phyloP scores from a whole-genome alignment of 2,329 filamentous ascomycete genomes.

The Coniochaeta sp. region DNA sequence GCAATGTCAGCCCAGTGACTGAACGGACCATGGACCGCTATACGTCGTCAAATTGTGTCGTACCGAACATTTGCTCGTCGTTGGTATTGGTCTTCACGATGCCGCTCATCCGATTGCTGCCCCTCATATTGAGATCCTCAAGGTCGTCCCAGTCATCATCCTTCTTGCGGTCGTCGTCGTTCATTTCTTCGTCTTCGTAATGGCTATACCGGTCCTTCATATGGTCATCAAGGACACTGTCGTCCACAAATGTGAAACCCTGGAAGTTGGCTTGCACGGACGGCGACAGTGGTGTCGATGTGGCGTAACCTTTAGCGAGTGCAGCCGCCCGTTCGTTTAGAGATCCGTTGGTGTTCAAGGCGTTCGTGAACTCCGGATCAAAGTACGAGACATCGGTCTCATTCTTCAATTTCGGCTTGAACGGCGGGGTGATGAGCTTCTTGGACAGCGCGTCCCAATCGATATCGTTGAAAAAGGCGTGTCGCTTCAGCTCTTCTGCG shows the following conservation, averaged over 20 bases:
- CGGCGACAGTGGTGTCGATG: conserved; percentile 86
- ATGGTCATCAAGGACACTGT: conserved; percentile 86
- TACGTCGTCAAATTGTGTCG: conserved; percentile 58
- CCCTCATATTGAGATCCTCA: conserved; percentile 43
- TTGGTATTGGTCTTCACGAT: conserved; percentile 48
- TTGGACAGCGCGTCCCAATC: conserved; percentile 83
- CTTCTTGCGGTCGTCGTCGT: conserved; percentile 38
- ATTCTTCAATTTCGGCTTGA: conserved; percentile 95
- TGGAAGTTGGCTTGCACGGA: conserved; percentile 98
- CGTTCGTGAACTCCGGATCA: conserved; percentile 96
- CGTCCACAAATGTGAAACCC: conserved; percentile 98
- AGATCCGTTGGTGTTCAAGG: conserved; percentile 76
- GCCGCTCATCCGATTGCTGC: conserved; percentile 55
- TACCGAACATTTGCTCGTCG: conserved; percentile 58
- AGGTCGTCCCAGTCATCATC: conserved; percentile 51
- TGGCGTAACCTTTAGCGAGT: conserved; percentile 75
- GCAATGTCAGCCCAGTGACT: neutral
- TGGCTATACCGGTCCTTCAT: conserved; percentile 47
- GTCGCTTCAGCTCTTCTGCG: conserved; percentile 87
- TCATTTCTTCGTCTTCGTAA: conserved; percentile 52
- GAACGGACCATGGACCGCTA: conserved; percentile 24
- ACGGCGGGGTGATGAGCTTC: conserved; percentile 91
- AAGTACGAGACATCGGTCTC: conserved; percentile 97
- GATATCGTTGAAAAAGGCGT: conserved; percentile 90
- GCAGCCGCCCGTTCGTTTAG: conserved; percentile 87